Evolutionary conservation across 192 early-diverging fungal genomes (phyloP), one percentile per base, ranked within the genome.

Genomic region (Coemansia sp.): DNA sequence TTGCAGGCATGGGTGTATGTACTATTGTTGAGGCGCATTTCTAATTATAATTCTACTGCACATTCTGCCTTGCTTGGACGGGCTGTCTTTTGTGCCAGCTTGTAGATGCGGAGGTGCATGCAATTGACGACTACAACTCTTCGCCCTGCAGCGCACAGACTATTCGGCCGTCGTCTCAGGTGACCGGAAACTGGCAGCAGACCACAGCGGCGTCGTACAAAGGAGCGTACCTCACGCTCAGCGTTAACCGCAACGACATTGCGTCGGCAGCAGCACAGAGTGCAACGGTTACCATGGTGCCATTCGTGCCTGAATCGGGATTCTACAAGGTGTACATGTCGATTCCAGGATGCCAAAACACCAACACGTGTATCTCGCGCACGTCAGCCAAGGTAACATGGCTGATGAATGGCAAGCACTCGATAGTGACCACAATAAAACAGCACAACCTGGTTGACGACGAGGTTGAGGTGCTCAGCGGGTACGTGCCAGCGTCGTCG

Each of bases 301-400:
- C 88, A 0, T 84, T 80, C 64, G 65, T 89, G 8, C 80, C 87
- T 23, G 86, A 88, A 45, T 62, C 85, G 6, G 88, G 88, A 9
- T 82, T 83, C 58, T 89, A 89, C 52, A 74, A 82, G 39, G 81
- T 87, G 21, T 82, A 71, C 25, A 59, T 88, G 63, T 59, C 62
- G 59, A 77, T 85, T 5, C 88, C 87, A n/a, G 82, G 76, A 5
- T 89, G 88, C 62, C 75, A 84, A 51, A 73, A 77, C 64, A 70
- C 74, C 31, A 84, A 78, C 69, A 80, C 80, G 8, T 84, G 83
- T 25, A 10, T 12, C 17, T 53, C 45, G 49, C 77, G 83, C 38
- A 64, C 68, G 3, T 62, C 68, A 3, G 83, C 65, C 45, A 62
- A 61, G 9, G 71, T 74, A 4, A 50, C 56, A 16, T 59, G 77